Conservation (phyloP, 306 rosid species). For the Trifolium fragiferum region DNA sequence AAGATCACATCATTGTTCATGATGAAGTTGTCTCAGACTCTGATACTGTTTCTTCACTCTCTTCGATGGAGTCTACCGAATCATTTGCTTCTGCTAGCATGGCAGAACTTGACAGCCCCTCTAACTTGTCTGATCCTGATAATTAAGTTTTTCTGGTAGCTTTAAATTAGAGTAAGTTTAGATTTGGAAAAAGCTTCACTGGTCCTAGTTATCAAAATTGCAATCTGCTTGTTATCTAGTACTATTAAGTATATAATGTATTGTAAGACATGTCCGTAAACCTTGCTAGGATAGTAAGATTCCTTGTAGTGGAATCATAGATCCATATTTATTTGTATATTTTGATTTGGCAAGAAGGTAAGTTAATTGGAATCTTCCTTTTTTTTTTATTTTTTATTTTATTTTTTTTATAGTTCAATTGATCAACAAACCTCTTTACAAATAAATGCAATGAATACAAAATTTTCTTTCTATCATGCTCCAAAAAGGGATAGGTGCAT, state of each 20-base stretch:
- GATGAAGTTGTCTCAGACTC: constrained; percentile 67
- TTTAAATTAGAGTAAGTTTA: constrained; percentile 35
- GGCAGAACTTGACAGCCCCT: constrained; percentile 94
- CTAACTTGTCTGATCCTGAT: constrained; percentile 66
- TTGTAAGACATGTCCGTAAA: constrained; percentile 25
- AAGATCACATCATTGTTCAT: constrained; percentile 66
- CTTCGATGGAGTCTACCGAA: constrained; percentile 67
- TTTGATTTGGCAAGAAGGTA: not conserved
- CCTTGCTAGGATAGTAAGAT: constrained; percentile 31
- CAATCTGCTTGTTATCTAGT: not conserved
- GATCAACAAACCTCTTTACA: not conserved
- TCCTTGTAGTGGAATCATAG: constrained; percentile 12
- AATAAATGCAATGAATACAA: not conserved
- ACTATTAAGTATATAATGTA: constrained; percentile 32
- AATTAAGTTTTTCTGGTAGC: constrained; percentile 38
- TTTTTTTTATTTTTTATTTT: not conserved
- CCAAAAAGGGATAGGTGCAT: too few relatives aligned
- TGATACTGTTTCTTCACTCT: constrained; percentile 78
- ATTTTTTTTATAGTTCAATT: constrained; percentile 14
- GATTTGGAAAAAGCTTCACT: constrained; percentile 18
- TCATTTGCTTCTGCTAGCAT: constrained; percentile 95
- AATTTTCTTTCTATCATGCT: too few relatives aligned
- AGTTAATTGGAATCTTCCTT: constrained; percentile 2
- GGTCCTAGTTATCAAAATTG: constrained; percentile 17
- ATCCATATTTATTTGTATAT: constrained; percentile 30